These are phyloP conservation scores for Cladosporium sp. DNA, from an alignment of 2,329 filamentous ascomycete species.

Conservation along the genomic window DNA sequence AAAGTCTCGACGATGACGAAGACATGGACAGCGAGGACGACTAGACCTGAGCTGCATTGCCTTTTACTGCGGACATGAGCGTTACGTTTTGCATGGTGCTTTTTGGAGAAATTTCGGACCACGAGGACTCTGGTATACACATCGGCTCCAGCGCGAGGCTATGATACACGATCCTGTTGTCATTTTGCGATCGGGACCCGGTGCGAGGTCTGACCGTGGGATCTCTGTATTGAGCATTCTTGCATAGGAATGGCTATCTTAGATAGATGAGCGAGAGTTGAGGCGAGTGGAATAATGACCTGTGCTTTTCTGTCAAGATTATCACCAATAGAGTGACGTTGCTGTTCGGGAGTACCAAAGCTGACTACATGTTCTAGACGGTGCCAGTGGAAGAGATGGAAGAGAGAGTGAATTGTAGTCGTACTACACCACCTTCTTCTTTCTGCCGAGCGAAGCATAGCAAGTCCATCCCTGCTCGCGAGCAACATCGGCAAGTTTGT, in stretches of 20 bases:
- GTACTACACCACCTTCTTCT: too few relatives aligned
- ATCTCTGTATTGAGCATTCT: background rate
- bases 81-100: background rate
- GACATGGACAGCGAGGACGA: constrained; percentile 59
- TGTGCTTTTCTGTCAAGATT: background rate
- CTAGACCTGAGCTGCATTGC: background rate
- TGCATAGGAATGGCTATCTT: background rate
- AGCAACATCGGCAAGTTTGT: too few relatives aligned
- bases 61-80: background rate
- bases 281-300: background rate
- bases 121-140: background rate
- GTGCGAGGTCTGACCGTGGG: background rate
- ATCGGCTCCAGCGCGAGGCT: background rate
- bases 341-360: background rate
- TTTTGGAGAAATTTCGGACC: background rate
- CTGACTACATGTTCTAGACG: background rate
- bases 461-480: too few relatives aligned
- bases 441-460: too few relatives aligned
- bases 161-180: background rate
- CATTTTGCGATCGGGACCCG: background rate
- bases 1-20: constrained; percentile 75
- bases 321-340: background rate
- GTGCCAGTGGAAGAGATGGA: too few relatives aligned
- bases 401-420: too few relatives aligned
- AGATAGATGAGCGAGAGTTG: background rate